phyloP scores from a whole-genome alignment of 768 basidiomycete genomes.

The Rickenella mellea region DNA sequence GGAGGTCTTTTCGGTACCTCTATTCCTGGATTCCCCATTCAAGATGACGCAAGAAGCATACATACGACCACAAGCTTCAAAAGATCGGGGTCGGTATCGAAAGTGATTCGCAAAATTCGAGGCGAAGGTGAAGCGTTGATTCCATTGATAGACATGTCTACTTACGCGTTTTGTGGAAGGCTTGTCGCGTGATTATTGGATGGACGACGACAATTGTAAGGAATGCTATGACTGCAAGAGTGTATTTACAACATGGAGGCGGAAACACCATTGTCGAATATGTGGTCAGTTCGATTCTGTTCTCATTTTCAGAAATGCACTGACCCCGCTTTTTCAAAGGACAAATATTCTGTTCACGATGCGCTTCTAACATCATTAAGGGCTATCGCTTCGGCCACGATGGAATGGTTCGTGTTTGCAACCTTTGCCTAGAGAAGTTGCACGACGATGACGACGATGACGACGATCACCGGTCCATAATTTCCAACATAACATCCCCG shows the following conservation, averaged over 20 bases:
- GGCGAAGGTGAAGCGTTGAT: conserved; percentile 60
- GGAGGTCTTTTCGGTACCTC: conserved; percentile 60
- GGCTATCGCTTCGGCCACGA: conserved; percentile 89
- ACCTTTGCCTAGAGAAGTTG: conserved; percentile 87
- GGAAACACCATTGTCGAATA: conserved; percentile 97
- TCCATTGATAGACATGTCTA: conserved; percentile 1
- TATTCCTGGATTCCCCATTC: conserved; percentile 89
- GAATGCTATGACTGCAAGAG: conserved; percentile 96
- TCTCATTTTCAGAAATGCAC: neutral
- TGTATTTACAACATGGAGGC: conserved; percentile 85
- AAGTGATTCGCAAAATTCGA: conserved; percentile 81
- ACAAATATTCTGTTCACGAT: conserved; percentile 95
- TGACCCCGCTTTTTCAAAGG: conserved; percentile 33
- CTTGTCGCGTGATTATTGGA: conserved; percentile 94
- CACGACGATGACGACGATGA: conserved; percentile 84
- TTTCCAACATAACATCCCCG: conserved; percentile 58
- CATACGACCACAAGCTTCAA: conserved; percentile 65
- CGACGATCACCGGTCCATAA: conserved; percentile 75
- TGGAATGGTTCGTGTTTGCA: conserved; percentile 94
- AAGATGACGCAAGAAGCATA: conserved; percentile 83
- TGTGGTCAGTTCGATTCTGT: conserved; percentile 55
- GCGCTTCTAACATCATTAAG: conserved; percentile 94
- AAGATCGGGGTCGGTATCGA: conserved; percentile 76
- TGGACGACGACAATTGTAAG: conserved; percentile 93
- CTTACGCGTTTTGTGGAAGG: conserved; percentile 31